Base-by-base conservation (phyloP, 2,329 filamentous ascomycete genomes). In the Colletotrichum cordylinicola region DNA sequence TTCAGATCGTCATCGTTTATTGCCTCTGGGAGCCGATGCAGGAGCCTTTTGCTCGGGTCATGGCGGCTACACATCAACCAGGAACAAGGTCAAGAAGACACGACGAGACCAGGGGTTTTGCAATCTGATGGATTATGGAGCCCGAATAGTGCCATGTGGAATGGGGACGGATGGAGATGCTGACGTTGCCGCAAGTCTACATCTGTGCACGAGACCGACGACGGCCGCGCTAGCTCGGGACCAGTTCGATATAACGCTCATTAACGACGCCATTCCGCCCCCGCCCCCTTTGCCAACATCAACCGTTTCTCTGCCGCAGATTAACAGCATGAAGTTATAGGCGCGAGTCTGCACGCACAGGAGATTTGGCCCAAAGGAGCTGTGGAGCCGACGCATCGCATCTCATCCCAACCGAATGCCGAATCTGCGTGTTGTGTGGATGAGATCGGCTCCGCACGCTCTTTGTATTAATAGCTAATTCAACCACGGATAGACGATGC, bases 321-420 rank as follows among this genome's bases (percentile, higher is more conserved):
- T 52, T 67, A 52, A 67, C 21, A 52, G 60, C 60, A 71, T 52
- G 65, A 39, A 58, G 33, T 58, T 74, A 66, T 74, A 60, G 43
- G 31, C 16, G 27, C 24, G 35, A 29, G 61, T 64, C 39, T n/a
- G 39, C 39, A 67, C 6, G 8, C 39, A 39, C 71, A 67, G 71
- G 70, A 60, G n/a, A 21, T 70, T 39, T 66, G 55, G 58, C 71
- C 65, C 39, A 74, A 76, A 66, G 65, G 37, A 64, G 71, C 13
- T 70, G 71, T 74, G 74, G 65, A 74, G 71, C 74, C 74, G 74
- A 75, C 66, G 60, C 66, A 70, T 70, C 60, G 48, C 60, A 74
- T 70, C 71, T 76, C 48, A 67, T 65, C 33, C 67, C 60, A 75
- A 67, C 74, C 74, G 74, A 76, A 74, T 75, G 74, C 74, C 74